Base-by-base conservation (phyloP, 257 asterid genomes). In the Nicotiana tabacum region DNA sequence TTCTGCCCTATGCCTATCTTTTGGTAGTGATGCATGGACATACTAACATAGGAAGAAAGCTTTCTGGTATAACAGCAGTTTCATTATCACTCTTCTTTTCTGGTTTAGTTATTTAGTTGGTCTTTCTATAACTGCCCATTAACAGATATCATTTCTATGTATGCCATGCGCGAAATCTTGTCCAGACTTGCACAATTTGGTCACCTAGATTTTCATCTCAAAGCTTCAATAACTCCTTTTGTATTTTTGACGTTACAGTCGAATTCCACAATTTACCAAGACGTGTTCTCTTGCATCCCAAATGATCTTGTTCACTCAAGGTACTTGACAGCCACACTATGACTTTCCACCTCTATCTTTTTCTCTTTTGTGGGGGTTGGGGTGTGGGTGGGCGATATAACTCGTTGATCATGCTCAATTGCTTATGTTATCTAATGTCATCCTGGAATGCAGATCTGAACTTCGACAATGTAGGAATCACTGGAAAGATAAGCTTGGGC, bases 221-320 rank as follows among this genome's bases (percentile, higher is more conserved):
- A 58, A 74, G 80, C 61, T 24, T 51, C 80, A 74, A 15, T 74
- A 51, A 30, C 43, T 79, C 66, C 11, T 43, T 65, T n/a, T 35
- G 37, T 48, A 64, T 35, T 24, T 68, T 68, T 69, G 60, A 48
- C 12, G 58, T 78, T 72, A 62, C 96, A 96, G 99, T 83, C 89
- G n/a, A 96, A 96, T 85, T 87, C 97, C 82, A 87, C 72, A 80
- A 91, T 93, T 82, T 96, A 92, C 88, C 94, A 96, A 87, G 95
- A 92, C 33, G 96, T 89, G 18, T 96, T 96, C 88, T 86, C 92
- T 85, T 96, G 99, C 89, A 88, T 93, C 81, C 99, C 99, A 37
- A 96, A 92, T 66, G 97, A 96, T 90, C 78, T 88, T 83, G 90
- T 94, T 84, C 92, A 86, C 88, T 89, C 99, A 87, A 94, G 99